Conservation (phyloP, 2,329 filamentous ascomycete genomes). For the Leptographium flavum region DNA sequence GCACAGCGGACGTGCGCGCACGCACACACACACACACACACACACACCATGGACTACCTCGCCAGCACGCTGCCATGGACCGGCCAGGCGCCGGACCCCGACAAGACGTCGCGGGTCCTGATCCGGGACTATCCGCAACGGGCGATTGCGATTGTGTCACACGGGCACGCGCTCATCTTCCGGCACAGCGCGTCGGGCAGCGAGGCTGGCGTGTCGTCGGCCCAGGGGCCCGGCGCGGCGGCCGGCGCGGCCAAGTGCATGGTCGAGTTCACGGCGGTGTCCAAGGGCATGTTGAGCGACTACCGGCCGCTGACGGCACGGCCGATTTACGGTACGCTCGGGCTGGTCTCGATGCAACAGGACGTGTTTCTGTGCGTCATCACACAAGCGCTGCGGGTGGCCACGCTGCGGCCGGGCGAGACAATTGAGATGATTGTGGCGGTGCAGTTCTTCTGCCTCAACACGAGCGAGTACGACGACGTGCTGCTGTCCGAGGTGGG, state of each 20-base stretch:
- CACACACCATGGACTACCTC: conserved; percentile 36
- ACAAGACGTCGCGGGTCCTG: conserved; percentile 61
- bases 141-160: conserved; percentile 72
- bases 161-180: conserved; percentile 70
- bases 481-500: conserved; percentile 43
- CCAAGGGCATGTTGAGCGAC: conserved; percentile 53
- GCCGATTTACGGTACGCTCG: conserved; percentile 72
- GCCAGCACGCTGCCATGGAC: conserved; percentile 25
- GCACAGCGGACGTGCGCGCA: too few relatives aligned
- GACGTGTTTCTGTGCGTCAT: conserved; percentile 90
- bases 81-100: conserved; percentile 32
- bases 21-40: too few relatives aligned
- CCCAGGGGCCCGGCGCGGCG: too few relatives aligned
- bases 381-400: conserved; percentile 63
- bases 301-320: conserved; percentile 63
- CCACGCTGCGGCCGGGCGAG: conserved; percentile 73
- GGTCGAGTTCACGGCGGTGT: conserved; percentile 65
- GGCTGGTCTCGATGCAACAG: conserved; percentile 66
- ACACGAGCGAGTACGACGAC: conserved; percentile 73
- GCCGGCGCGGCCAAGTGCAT: conserved; percentile 54
- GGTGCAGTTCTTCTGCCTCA: conserved; percentile 90
- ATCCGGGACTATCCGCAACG: conserved; percentile 78
- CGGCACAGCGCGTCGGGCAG: conserved; percentile 57
- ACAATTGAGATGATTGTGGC: conserved; percentile 74
- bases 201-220: too few relatives aligned